These are phyloP conservation scores for Cladosporium austrohemisphaericum DNA, from an alignment of 2,329 filamentous ascomycete genomes.

Conservation along the genomic window DNA sequence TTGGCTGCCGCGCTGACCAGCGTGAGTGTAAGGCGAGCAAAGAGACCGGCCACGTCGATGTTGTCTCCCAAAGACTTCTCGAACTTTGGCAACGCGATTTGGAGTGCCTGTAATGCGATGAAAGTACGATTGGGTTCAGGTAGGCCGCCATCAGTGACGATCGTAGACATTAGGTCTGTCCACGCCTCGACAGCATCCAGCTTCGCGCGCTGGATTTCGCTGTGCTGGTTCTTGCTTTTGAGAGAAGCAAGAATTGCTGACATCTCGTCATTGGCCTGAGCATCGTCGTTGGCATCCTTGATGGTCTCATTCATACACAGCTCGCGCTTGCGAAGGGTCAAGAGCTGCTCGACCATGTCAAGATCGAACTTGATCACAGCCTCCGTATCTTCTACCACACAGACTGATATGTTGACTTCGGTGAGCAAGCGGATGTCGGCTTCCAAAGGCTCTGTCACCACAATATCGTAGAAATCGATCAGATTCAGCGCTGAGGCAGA, in stretches of 20 bases:
- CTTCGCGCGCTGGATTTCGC: slow-evolving; percentile 53
- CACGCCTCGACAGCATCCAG: slow-evolving; percentile 73
- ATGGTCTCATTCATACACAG: slow-evolving; percentile 36
- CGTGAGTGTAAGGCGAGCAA: slow-evolving; percentile 71
- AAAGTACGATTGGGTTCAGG: slow-evolving; percentile 62
- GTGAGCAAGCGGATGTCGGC: slow-evolving; percentile 58
- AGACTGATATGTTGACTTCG: slow-evolving; percentile 65
- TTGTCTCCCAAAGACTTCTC: slow-evolving; percentile 71
- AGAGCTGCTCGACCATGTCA: slow-evolving; percentile 67
- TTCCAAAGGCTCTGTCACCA: slow-evolving; percentile 46
- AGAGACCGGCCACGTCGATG: slow-evolving; percentile 65
- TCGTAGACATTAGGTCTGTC: slow-evolving; percentile 78
- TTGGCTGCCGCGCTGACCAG: slow-evolving; percentile 63
- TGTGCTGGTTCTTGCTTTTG: slow-evolving; percentile 60
- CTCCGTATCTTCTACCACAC: slow-evolving; percentile 58
- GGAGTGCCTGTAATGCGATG: slow-evolving; percentile 80
- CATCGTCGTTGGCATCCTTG: slow-evolving; percentile 30
- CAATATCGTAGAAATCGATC: slow-evolving; percentile 80
- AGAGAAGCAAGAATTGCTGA: slow-evolving; percentile 59
- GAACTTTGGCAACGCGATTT: slow-evolving; percentile 82
- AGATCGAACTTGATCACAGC: slow-evolving; percentile 62
- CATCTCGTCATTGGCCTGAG: slow-evolving; percentile 56
- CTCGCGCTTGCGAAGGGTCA: slow-evolving; percentile 66
- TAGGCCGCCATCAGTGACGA: slow-evolving; percentile 81
- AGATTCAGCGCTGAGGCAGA: slow-evolving; percentile 84